These are phyloP conservation scores for Colletotrichum orchidophilum DNA, from an alignment of 2,329 filamentous ascomycete genomes.

Conservation along the genomic window DNA sequence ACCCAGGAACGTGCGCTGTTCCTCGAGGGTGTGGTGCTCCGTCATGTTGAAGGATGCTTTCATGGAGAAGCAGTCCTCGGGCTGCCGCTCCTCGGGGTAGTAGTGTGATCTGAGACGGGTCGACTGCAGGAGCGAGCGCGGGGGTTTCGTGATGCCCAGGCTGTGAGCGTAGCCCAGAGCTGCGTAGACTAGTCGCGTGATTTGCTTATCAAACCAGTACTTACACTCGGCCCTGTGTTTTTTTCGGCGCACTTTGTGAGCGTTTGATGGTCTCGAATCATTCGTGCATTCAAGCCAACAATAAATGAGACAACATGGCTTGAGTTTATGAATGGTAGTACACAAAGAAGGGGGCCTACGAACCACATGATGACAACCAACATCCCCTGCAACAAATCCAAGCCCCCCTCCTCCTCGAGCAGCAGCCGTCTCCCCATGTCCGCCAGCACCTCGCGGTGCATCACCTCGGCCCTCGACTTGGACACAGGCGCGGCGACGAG, in stretches of 20 bases:
- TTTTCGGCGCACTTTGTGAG: background rate
- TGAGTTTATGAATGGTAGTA: too few relatives aligned
- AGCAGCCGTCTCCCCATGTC: conserved; percentile 54
- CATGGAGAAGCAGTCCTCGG: conserved; percentile 21
- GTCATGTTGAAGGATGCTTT: background rate
- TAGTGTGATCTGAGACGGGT: background rate
- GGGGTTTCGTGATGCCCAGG: conserved; percentile 45
- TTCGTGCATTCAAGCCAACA: too few relatives aligned
- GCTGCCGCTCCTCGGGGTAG: background rate
- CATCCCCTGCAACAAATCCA: conserved; percentile 58
- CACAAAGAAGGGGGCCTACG: background rate
- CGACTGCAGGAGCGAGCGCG: conserved; percentile 14
- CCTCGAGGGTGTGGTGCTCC: conserved; percentile 42
- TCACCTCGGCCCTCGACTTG: conserved; percentile 45
- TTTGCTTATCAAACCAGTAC: conserved; percentile 46
- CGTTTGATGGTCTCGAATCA: too few relatives aligned
- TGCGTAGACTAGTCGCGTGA: conserved; percentile 50
- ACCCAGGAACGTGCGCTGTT: conserved; percentile 50
- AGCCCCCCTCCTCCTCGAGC: conserved; percentile 48
- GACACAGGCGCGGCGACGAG: conserved; percentile 46
- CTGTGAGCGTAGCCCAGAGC: conserved; percentile 53
- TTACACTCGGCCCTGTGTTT: conserved; percentile 45
- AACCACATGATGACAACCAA: conserved; percentile 57
- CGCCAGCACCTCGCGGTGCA: conserved; percentile 51
- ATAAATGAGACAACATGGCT: too few relatives aligned